Conservation (phyloP, 1,139 yeast species). For the Arxiozyma slooffiae region DNA sequence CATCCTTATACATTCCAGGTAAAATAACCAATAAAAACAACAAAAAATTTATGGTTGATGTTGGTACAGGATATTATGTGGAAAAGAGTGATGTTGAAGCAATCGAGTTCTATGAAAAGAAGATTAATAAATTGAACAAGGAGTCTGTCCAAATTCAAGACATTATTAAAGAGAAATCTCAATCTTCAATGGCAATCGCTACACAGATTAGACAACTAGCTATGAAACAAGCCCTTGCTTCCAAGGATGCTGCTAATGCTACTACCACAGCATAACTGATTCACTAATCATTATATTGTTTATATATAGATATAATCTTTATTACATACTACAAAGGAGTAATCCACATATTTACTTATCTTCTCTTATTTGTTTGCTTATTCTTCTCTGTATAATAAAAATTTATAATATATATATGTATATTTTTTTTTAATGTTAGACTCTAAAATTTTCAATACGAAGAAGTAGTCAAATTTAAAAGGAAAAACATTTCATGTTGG, state of each 20-base stretch:
- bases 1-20: constrained; percentile 87
- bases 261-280: background rate
- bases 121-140: constrained; percentile 60
- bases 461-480: no score
- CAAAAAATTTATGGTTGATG: constrained; percentile 74
- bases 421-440: no score
- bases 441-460: no score
- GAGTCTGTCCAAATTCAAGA: constrained; percentile 68
- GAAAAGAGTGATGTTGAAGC: constrained; percentile 69
- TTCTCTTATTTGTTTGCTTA: background rate
- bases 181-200: constrained; percentile 27
- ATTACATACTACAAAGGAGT: background rate
- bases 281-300: background rate
- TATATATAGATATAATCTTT: background rate
- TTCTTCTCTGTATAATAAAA: no score
- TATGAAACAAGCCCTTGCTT: constrained; percentile 19
- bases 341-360: no score
- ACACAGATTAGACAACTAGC: constrained; percentile 26
- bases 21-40: constrained; percentile 40
- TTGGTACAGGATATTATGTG: constrained; percentile 92
- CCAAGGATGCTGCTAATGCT: constrained; percentile 2
- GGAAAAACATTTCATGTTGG: no score
- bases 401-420: no score
- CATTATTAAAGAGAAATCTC: constrained; percentile 54
- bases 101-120: constrained; percentile 58